phyloP scores from a whole-genome alignment of 352 stramenopile species.

The Phytophthora foliorum region DNA sequence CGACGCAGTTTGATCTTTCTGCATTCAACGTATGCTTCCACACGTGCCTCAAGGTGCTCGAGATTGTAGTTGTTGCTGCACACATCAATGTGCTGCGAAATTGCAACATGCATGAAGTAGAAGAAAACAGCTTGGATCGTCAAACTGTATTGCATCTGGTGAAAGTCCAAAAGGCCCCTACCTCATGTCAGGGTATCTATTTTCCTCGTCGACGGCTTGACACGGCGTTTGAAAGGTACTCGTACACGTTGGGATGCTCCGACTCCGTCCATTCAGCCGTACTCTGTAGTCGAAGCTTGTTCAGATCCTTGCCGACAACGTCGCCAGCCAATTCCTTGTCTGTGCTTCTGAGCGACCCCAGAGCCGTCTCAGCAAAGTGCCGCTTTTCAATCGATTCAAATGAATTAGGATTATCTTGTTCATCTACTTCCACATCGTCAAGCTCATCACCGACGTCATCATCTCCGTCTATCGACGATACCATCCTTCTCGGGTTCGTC shows the following conservation, averaged over 20 bases:
- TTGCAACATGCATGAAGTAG: conserved; percentile 9
- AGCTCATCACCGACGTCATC: neutral
- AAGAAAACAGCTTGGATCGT: conserved; percentile 10
- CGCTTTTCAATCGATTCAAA: conserved; percentile 1
- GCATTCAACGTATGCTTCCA: conserved; percentile 4
- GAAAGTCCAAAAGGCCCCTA: neutral
- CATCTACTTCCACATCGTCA: neutral
- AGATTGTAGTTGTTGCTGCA: conserved; percentile 12
- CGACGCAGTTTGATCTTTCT: conserved; percentile 1
- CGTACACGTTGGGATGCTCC: neutral
- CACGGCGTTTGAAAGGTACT: neutral
- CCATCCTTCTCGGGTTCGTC: neutral
- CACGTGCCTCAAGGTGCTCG: neutral
- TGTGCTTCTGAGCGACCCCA: neutral
- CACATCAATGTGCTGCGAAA: conserved; percentile 16
- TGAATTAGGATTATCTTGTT: neutral
- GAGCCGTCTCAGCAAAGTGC: conserved; percentile 9
- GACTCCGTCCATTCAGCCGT: neutral
- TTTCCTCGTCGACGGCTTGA: neutral
- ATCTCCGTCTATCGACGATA: neutral
- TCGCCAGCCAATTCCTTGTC: neutral
- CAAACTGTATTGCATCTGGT: conserved; percentile 8
- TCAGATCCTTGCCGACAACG: neutral
- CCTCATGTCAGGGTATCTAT: conserved; percentile 8
- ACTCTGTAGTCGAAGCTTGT: neutral